phyloP scores from a whole-genome alignment of 2,329 filamentous ascomycete genomes.

The Scolecobasidium constrictum region DNA sequence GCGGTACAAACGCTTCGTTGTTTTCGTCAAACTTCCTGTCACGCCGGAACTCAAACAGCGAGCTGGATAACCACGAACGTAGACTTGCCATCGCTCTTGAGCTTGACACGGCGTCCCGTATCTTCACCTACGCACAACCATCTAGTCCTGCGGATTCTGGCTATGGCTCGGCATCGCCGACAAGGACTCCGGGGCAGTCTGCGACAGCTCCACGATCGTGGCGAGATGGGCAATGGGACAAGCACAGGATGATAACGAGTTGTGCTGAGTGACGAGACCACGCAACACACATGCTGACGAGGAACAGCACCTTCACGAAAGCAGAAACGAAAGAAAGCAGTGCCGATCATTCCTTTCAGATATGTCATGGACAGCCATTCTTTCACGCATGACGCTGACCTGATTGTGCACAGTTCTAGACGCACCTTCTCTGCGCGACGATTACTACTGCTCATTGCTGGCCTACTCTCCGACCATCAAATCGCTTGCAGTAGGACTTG shows the following conservation, averaged over 20 bases:
- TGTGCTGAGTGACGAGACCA: slow-evolving; percentile 9
- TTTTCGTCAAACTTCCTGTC: slow-evolving; percentile 47
- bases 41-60: slow-evolving; percentile 42
- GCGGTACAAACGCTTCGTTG: slow-evolving; percentile 60
- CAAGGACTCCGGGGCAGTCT: too few relatives aligned
- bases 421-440: slow-evolving; percentile 78
- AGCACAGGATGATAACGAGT: slow-evolving; percentile 16
- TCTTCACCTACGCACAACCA: slow-evolving; percentile 1
- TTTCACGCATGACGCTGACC: slow-evolving; percentile 4
- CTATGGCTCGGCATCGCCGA: not conserved
- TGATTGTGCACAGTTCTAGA: slow-evolving; percentile 58
- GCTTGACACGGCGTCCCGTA: slow-evolving; percentile 41
- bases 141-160: not conserved
- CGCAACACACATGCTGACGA: slow-evolving; percentile 16
- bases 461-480: slow-evolving; percentile 69
- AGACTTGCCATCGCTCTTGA: slow-evolving; percentile 71
- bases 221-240: slow-evolving; percentile 31
- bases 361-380: slow-evolving; percentile 29
- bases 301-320: slow-evolving; percentile 12
- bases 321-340: slow-evolving; percentile 24
- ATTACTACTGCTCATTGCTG: slow-evolving; percentile 89
- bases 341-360: slow-evolving; percentile 71
- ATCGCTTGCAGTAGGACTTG: slow-evolving; percentile 74
- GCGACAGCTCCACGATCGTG: slow-evolving; percentile 25
- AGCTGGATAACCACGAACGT: slow-evolving; percentile 57